phyloP scores from a whole-genome alignment of 352 stramenopile species.

The Globisporangium barbulae region DNA sequence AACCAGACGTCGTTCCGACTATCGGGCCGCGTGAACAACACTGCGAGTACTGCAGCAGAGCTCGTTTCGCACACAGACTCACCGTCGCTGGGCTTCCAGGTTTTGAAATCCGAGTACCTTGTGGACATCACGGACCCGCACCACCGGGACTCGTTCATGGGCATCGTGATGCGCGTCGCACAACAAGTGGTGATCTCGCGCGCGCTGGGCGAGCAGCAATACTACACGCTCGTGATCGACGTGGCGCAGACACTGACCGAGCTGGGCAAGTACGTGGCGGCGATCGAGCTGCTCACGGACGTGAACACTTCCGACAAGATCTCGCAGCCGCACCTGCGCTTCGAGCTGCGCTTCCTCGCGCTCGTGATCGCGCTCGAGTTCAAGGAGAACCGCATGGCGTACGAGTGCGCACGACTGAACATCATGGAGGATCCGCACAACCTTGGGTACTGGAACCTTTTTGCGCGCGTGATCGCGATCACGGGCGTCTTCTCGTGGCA shows the following conservation, averaged over 20 bases:
- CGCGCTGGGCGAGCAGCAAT: conserved; percentile 64
- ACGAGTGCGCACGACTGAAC: conserved; percentile 84
- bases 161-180: conserved; percentile 79
- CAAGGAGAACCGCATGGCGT: conserved; percentile 85
- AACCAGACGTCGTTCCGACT: conserved; percentile 76
- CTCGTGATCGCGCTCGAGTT: conserved; percentile 84
- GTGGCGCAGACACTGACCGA: conserved; percentile 77
- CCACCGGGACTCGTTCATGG: conserved; percentile 80
- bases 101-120: conserved; percentile 80
- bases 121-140: conserved; percentile 73
- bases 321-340: conserved; percentile 57
- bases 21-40: conserved; percentile 63
- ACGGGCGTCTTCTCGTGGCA: conserved; percentile 86
- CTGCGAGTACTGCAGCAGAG: conserved; percentile 41
- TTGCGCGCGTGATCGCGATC: conserved; percentile 78
- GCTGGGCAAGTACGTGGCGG: conserved; percentile 76
- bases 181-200: conserved; percentile 81
- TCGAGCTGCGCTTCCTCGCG: conserved; percentile 79
- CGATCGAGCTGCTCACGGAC: conserved; percentile 82
- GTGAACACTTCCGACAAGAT: conserved; percentile 88
- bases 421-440: conserved; percentile 83
- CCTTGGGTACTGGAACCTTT: conserved; percentile 84
- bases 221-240: conserved; percentile 79
- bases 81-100: conserved; percentile 70
- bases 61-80: conserved; percentile 55